Evolutionary conservation across 75 land plant species (phyloP), one percentile per base, ranked within the genome.

Genomic region (Cryptomeria japonica): DNA sequence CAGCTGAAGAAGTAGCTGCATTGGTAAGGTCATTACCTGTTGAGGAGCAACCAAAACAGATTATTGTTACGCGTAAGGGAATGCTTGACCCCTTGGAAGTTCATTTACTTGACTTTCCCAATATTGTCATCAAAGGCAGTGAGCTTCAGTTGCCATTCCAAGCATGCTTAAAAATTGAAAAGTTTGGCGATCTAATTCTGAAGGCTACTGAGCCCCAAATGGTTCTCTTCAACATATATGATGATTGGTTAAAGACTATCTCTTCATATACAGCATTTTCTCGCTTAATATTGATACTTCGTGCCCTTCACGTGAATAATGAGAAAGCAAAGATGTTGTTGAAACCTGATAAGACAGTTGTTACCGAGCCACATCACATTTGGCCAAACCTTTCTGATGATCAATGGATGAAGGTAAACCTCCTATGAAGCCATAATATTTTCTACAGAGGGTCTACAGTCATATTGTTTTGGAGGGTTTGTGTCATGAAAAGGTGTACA

Each of bases 1-100:
- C 99, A 51, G 99, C 99, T 41, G 99, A 98, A 91, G 99, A 98
- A 90, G 99, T 98, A 31, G 99, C 99, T 91, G 99, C 99, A 37
- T 91, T 98, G 87, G 99, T 98, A 19, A 92, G 99, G 16, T 98
- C 99, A 31, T 76, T 98, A 83, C 99, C 99, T 76, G 99, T 97
- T 86, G 99, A 97, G 90, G 99, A 98, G 83, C 99, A 98, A 84
- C 99, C 99, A 64, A 98, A 98, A 89, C 99, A 98, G 92, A 98
- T 98, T 39, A 97, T 98, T 91, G 99, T 98, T 76, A 98, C 99
- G 73, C 95, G 99, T 46, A 98, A 98, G 91, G 99, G 99, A 89
- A 98, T 98, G 99, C 88, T 98, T 85, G 99, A 98, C 91, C 99
- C 99, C 14, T 91, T 98, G 87, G 99, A 98, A 87, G 99, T 98